Conservation (phyloP, 768 basidiomycete species). For the Macrolepiota dolichaula region DNA sequence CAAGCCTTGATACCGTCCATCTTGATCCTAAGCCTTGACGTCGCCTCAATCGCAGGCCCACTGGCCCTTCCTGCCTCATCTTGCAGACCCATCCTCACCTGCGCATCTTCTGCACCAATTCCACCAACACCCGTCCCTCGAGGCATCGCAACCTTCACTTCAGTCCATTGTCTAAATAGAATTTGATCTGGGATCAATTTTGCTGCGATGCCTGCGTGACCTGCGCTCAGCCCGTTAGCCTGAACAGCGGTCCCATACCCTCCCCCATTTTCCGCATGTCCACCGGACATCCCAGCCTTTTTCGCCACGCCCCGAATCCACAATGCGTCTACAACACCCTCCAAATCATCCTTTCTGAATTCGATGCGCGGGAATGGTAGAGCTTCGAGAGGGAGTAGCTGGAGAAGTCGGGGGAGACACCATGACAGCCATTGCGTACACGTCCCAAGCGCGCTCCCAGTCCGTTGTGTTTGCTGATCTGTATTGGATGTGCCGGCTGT, state of each 20-base stretch:
- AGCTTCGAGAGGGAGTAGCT: constrained; percentile 21
- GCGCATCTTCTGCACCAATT: constrained; percentile 9
- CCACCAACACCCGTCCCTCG: constrained; percentile 9
- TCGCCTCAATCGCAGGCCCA: constrained; percentile 18
- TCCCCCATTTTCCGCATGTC: not conserved
- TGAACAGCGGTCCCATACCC: constrained; percentile 1
- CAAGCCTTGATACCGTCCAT: constrained; percentile 32
- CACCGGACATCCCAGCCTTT: not conserved
- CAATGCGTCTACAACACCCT: constrained; percentile 27
- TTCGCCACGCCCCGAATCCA: constrained; percentile 21
- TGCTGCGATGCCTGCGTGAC: constrained; percentile 14
- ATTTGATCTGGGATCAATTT: constrained; percentile 33
- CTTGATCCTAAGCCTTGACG: constrained; percentile 24
- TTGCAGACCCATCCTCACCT: constrained; percentile 9
- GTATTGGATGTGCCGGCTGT: not conserved
- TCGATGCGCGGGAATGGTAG: constrained; percentile 38
- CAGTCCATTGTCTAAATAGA: constrained; percentile 31
- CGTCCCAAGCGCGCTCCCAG: constrained; percentile 13
- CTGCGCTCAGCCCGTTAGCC: too few relatives aligned
- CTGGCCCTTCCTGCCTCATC: not conserved
- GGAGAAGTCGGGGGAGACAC: constrained; percentile 29
- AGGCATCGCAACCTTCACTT: constrained; percentile 30
- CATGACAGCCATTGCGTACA: constrained; percentile 27
- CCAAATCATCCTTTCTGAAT: constrained; percentile 28
- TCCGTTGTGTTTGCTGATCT: constrained; percentile 7